Evolutionary conservation across 495 filamentous ascomycete species (phyloP), one percentile per base, ranked within the genome.

Genomic region (Cercophora samala): DNA sequence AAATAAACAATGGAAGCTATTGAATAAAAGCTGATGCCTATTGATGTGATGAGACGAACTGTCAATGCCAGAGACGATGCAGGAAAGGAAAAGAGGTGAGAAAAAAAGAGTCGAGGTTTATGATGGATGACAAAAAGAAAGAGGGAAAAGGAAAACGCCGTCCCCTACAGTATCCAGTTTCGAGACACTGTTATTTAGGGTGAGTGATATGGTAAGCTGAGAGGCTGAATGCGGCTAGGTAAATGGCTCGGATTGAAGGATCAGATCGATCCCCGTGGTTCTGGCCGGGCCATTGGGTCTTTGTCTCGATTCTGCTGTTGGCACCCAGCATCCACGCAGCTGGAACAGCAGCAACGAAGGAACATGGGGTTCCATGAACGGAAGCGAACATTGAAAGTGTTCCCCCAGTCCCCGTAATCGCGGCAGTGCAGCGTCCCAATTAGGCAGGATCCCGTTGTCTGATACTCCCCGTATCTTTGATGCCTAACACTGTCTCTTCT

Each of bases 181-280:
- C 26, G 21, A 37, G 29, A 37, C 60, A 62, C 29, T 23, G 60
- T 62, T 62, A 62, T 62, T 62, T 62, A 42, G 60, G 58, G 58
- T 60, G 19, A 62, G 24, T 19, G 24, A 62, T 21, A 60, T 60
- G 26, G 60, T 62, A 62, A 62, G 60, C 60, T 62, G 60, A 62
- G 60, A 32, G 58, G 60, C 60, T 62, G 60, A 62, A 62, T 62
- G 60, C 60, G 60, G 60, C 60, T 62, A 62, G 60, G 60, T 29
- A 62, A 46, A 46, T 46, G 37, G 37, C 37, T 46, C 37, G 15
- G 37, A 46, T 46, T 11, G 37, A 46, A 46, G 37, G 37, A 46
- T 46, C 37, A 46, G 37, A 46, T 46, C 37, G 37, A 46, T 46
- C 37, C 37, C 37, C 37, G n/a, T 22, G 23, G 23, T 58, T 58